Evolutionary conservation across 225 moss, liverwort and hornwort genomes (phyloP).

Genomic region (Bryum argenteum): DNA sequence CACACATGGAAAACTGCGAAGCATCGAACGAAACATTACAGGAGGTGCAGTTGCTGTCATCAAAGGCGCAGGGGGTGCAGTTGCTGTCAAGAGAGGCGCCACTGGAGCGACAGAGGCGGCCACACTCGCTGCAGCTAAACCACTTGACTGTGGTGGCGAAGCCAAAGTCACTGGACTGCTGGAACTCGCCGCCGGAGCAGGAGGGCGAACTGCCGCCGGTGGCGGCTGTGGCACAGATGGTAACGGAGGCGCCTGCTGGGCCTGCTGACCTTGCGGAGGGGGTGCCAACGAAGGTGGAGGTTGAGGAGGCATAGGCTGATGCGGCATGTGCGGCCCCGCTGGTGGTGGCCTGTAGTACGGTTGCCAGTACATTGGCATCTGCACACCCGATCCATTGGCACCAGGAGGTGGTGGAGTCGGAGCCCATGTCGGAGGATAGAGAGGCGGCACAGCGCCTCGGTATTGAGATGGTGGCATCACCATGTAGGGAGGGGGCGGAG

Average conservation of each 20-base stretch:
- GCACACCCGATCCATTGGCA: constrained; percentile 71
- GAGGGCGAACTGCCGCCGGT: constrained; percentile 37
- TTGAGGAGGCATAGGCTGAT: constrained; percentile 87
- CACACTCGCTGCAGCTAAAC: constrained; percentile 23
- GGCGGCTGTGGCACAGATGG: constrained; percentile 43
- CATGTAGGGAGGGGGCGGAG: constrained; percentile 77
- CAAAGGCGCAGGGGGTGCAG: no score
- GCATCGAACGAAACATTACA: constrained; percentile 29
- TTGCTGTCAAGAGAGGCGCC: constrained; percentile 32
- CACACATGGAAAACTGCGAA: constrained; percentile 3
- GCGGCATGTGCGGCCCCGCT: constrained; percentile 65
- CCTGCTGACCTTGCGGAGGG: constrained; percentile 55
- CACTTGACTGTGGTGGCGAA: constrained; percentile 33
- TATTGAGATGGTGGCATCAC: constrained; percentile 82
- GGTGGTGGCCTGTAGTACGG: constrained; percentile 88
- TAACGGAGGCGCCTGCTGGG: constrained; percentile 44
- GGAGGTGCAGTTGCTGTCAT: constrained; percentile 30
- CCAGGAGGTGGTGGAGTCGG: constrained; percentile 88
- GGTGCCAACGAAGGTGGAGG: constrained; percentile 81
- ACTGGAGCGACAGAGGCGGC: constrained; percentile 31
- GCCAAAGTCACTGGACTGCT: constrained; percentile 30
- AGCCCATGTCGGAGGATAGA: constrained; percentile 90
- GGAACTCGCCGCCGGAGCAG: constrained; percentile 40
- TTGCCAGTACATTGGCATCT: constrained; percentile 99
- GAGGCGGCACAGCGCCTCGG: constrained; percentile 72